These are phyloP conservation scores for Aspergillus caelatus DNA, from an alignment of 2,329 filamentous ascomycete genomes.

Conservation along the genomic window DNA sequence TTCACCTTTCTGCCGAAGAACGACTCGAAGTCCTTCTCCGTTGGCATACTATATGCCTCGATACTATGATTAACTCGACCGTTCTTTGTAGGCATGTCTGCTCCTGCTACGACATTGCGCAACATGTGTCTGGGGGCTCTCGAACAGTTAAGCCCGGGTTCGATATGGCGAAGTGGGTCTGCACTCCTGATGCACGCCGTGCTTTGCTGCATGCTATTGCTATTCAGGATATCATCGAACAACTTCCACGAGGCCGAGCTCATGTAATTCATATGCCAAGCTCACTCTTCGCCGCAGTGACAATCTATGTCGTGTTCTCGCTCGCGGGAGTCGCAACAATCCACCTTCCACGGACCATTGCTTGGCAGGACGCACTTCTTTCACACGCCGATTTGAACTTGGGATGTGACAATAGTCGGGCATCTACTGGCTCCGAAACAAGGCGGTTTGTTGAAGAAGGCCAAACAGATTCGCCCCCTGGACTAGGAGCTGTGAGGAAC, in stretches of 20 bases:
- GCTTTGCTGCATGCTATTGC: constrained; percentile 49
- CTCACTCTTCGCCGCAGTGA: constrained; percentile 48
- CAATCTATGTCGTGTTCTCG: constrained; percentile 46
- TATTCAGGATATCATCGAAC: constrained; percentile 51
- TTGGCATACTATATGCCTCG: constrained; percentile 51
- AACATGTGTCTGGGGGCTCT: constrained; percentile 42
- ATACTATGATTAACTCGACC: constrained; percentile 46
- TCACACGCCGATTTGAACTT: constrained; percentile 33
- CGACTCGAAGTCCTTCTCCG: constrained; percentile 45
- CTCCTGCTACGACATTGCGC: constrained; percentile 40
- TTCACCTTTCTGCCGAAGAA: constrained; percentile 40
- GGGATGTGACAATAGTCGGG: constrained; percentile 26
- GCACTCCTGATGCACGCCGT: constrained; percentile 42
- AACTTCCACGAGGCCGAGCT: constrained; percentile 47
- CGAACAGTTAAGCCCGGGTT: constrained; percentile 31
- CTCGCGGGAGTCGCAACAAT: constrained; percentile 43
- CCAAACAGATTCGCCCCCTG: constrained; percentile 22
- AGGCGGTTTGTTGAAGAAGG: constrained; percentile 40
- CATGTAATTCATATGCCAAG: constrained; percentile 51
- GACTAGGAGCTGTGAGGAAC: constrained; percentile 37
- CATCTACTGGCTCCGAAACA: constrained; percentile 38
- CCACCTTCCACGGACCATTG: constrained; percentile 41
- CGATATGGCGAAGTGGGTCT: constrained; percentile 44
- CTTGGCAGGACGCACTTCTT: constrained; percentile 47
- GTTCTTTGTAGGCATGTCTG: constrained; percentile 45